Evolutionary conservation across 148 eudicot genomes (phyloP).

Genomic region (Bassia scoparia): DNA sequence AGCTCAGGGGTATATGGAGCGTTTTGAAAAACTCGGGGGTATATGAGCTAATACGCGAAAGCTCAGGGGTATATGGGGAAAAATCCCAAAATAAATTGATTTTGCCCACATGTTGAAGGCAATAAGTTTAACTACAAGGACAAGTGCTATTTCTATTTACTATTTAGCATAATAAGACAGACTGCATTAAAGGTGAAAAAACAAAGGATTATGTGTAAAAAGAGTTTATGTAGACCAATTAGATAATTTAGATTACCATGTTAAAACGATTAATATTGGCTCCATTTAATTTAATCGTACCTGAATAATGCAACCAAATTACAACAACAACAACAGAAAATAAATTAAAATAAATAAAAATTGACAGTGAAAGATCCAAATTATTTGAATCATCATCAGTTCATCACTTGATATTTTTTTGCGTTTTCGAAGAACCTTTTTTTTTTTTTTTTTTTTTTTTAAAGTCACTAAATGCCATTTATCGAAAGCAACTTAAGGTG

Average conservation of each 20-base stretch:
- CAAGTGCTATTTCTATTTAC: conserved; percentile 13
- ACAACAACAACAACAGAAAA: no score
- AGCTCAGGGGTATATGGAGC: no score
- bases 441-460: no score
- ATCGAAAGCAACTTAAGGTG: conserved; percentile 10
- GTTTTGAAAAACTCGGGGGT: no score
- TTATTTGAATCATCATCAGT: conserved; percentile 10
- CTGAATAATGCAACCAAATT: conserved; percentile 4
- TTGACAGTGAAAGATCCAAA: conserved; percentile 13
- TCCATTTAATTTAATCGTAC: background rate
- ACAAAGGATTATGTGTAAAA: background rate
- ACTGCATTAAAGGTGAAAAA: background rate
- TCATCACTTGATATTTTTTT: background rate
- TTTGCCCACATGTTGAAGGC: background rate
- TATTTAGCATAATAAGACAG: conserved; percentile 15
- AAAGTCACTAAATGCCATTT: conserved; percentile 9
- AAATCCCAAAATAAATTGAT: no score
- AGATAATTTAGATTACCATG: background rate
- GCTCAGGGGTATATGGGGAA: no score
- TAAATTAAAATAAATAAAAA: no score
- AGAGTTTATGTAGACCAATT: background rate
- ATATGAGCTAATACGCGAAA: no score
- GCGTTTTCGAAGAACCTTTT: background rate
- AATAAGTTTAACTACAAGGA: background rate
- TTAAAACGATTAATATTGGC: background rate